Evolutionary conservation across 768 basidiomycete species (phyloP).

Genomic region (Lentinula aciculospora): DNA sequence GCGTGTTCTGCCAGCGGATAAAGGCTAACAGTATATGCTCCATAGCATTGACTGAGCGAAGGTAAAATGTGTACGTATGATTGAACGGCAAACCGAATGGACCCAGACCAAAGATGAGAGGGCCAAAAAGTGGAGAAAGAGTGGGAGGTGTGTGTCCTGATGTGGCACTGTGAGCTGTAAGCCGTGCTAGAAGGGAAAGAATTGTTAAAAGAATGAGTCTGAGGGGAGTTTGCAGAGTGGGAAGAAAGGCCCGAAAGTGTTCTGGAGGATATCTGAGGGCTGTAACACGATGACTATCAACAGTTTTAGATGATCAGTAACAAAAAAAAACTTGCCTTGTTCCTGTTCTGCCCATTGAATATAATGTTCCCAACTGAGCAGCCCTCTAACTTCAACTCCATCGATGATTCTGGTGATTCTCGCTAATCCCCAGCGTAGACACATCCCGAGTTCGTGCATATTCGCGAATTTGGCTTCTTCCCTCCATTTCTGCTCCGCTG

Average conservation of each 20-base stretch:
- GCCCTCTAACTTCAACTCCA: constrained; percentile 72
- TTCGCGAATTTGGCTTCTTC: constrained; percentile 83
- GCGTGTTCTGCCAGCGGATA: constrained; percentile 75
- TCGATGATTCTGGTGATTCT: constrained; percentile 67
- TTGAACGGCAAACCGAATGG: constrained; percentile 28
- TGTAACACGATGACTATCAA: constrained; percentile 15
- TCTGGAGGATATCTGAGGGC: constrained; percentile 64
- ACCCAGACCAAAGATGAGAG: constrained; percentile 77
- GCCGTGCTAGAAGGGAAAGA: constrained; percentile 73
- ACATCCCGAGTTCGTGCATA: constrained; percentile 87
- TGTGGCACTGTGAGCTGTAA: constrained; percentile 76
- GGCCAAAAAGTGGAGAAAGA: constrained; percentile 85
- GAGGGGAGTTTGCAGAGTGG: constrained; percentile 43
- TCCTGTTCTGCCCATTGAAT: constrained; percentile 77
- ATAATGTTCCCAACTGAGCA: constrained; percentile 84
- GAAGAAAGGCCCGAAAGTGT: constrained; percentile 69
- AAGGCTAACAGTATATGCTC: constrained; percentile 92
- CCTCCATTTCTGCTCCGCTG: constrained; percentile 55
- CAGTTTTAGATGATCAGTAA: constrained; percentile 9
- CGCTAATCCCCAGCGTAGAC: constrained; percentile 88
- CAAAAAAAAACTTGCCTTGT: constrained; percentile 50
- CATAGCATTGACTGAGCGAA: constrained; percentile 79
- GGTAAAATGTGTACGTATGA: constrained; percentile 61
- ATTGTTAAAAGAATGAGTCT: constrained; percentile 62
- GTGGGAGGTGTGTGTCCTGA: constrained; percentile 91